These are phyloP conservation scores for Glycine soja DNA, from an alignment of 306 rosid genomes.

Conservation along the genomic window DNA sequence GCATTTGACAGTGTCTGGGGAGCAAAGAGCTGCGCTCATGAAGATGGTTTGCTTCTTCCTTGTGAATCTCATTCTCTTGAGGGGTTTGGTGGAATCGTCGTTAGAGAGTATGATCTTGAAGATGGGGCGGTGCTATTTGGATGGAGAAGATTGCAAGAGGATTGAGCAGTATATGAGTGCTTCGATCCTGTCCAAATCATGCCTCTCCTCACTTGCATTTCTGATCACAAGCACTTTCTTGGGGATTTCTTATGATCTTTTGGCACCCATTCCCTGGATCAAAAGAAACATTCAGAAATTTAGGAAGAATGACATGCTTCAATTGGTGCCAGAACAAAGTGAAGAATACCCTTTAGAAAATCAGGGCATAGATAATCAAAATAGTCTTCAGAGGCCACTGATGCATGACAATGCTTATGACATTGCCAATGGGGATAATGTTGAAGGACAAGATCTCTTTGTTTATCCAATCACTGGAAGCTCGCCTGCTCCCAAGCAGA, in stretches of 20 bases:
- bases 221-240: slow-evolving; percentile 89
- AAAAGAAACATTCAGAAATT: slow-evolving; percentile 79
- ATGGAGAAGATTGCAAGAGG: slow-evolving; percentile 96
- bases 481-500: slow-evolving; percentile 85
- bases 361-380: slow-evolving; percentile 63
- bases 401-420: slow-evolving; percentile 59
- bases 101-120: slow-evolving; percentile 78
- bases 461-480: slow-evolving; percentile 80
- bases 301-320: slow-evolving; percentile 95
- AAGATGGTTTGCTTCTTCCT: slow-evolving; percentile 99
- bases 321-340: slow-evolving; percentile 86
- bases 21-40: slow-evolving; percentile 89
- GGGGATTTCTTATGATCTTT: slow-evolving; percentile 93
- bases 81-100: slow-evolving; percentile 90
- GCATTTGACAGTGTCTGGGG: slow-evolving; percentile 94
- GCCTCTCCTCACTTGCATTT: slow-evolving; percentile 96
- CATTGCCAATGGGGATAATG: slow-evolving; percentile 59
- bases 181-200: slow-evolving; percentile 86
- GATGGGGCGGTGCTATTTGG: slow-evolving; percentile 96
- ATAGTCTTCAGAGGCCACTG: slow-evolving; percentile 69
- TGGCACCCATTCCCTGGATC: slow-evolving; percentile 97
- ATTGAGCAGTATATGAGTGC: slow-evolving; percentile 97
- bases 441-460: slow-evolving; percentile 79
- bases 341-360: slow-evolving; percentile 83
- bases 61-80: slow-evolving; percentile 89